Evolutionary conservation across 129 eudicot species (phyloP).

Genomic region (carrot (Daucus carota)): DH1_v3.0 NC_030385.2:45159001-45159500

Average conservation of each 20-base stretch:
- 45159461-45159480: background rate
- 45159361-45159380: background rate
- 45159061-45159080: background rate
- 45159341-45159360: background rate
- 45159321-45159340: background rate
- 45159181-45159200: background rate
- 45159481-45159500: background rate
- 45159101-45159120: background rate
- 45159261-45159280: background rate
- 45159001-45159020: constrained; percentile 7
- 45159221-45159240: background rate
- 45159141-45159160: background rate
- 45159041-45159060: background rate
- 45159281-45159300: background rate
- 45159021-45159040: background rate
- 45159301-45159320: background rate
- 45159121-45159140: background rate
- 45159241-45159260: background rate
- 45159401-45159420: background rate
- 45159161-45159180: background rate
- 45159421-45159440: background rate
- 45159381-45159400: background rate
- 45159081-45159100: background rate
- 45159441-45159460: background rate
- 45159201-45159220: background rate